Evolutionary conservation across 192 early-diverging fungal genomes (phyloP).

Genomic region (Obelidium mucronatum): DNA sequence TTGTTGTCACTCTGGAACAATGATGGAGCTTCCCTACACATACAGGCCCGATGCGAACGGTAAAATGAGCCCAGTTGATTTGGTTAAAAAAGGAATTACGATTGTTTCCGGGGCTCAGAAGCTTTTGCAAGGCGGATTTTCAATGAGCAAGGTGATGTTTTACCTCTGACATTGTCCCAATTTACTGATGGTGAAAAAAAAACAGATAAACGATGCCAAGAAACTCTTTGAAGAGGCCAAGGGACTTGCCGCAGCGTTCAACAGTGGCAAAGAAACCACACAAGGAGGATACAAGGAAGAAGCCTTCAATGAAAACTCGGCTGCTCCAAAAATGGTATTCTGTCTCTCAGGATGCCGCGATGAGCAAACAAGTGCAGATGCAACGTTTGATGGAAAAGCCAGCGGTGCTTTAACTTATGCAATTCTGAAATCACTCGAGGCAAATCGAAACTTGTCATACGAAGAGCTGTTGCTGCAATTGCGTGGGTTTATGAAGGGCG

Average conservation of each 20-base stretch:
- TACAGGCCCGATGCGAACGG: conserved; percentile 32
- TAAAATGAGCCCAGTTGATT: conserved; percentile 23
- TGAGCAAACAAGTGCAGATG: conserved; percentile 68
- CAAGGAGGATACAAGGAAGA: conserved; percentile 31
- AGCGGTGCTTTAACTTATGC: conserved; percentile 67
- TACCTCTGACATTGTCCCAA: neutral
- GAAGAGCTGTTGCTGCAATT: conserved; percentile 73
- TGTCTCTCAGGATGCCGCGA: conserved; percentile 67
- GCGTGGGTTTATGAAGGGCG: conserved; percentile 61
- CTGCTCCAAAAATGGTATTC: conserved; percentile 55
- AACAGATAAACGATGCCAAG: conserved; percentile 13
- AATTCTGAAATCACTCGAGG: conserved; percentile 48
- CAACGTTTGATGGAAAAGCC: conserved; percentile 62
- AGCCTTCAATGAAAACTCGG: conserved; percentile 9
- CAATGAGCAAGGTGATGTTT: neutral
- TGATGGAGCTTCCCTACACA: conserved; percentile 54
- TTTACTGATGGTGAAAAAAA: neutral
- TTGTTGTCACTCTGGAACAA: conserved; percentile 67
- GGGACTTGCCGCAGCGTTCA: neutral
- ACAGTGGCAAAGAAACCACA: conserved; percentile 16
- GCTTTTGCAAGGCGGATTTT: conserved; percentile 14
- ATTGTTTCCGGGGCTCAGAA: neutral
- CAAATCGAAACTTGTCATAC: conserved; percentile 68
- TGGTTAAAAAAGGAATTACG: conserved; percentile 10
- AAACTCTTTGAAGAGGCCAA: neutral